Evolutionary conservation across 352 stramenopile species (phyloP).

Genomic region (Saprolegnia diclina): DNA sequence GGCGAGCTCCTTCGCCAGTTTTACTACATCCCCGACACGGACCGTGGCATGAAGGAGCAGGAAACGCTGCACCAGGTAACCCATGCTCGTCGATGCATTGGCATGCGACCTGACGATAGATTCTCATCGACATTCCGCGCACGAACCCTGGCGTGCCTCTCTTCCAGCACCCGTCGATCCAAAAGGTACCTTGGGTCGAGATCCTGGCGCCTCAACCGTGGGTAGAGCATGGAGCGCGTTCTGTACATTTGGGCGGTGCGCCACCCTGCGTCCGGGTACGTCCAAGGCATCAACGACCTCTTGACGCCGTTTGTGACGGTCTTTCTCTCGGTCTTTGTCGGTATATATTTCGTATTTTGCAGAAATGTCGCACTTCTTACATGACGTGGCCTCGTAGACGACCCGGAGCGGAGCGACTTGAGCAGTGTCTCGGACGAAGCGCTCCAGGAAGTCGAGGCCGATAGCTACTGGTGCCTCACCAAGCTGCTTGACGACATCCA

Average conservation of each 20-base stretch:
- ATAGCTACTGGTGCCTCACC: constrained; percentile 99
- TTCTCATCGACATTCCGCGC: constrained; percentile 98
- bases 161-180: constrained; percentile 93
- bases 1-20: constrained; percentile 91
- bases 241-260: constrained; percentile 99
- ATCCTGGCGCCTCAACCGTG: neutral
- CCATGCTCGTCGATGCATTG: neutral
- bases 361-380: neutral
- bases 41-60: constrained; percentile 93
- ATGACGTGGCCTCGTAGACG: constrained; percentile 36
- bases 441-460: constrained; percentile 90
- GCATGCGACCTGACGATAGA: constrained; percentile 40
- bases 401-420: constrained; percentile 72
- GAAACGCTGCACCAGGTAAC: constrained; percentile 83
- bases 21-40: constrained; percentile 95
- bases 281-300: constrained; percentile 99
- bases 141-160: constrained; percentile 95
- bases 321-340: constrained; percentile 87
- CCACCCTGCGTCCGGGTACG: constrained; percentile 97
- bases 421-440: constrained; percentile 52
- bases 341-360: constrained; percentile 31
- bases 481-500: constrained; percentile 98
- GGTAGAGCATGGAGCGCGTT: constrained; percentile 90
- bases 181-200: constrained; percentile 47
- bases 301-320: constrained; percentile 96